A percentile compares a stretch with the other conserved stretches of the same genome.
phyloP scores from a whole-genome alignment of 2,329 filamentous ascomycete species.

The Arthroderma uncinatum region DNA sequence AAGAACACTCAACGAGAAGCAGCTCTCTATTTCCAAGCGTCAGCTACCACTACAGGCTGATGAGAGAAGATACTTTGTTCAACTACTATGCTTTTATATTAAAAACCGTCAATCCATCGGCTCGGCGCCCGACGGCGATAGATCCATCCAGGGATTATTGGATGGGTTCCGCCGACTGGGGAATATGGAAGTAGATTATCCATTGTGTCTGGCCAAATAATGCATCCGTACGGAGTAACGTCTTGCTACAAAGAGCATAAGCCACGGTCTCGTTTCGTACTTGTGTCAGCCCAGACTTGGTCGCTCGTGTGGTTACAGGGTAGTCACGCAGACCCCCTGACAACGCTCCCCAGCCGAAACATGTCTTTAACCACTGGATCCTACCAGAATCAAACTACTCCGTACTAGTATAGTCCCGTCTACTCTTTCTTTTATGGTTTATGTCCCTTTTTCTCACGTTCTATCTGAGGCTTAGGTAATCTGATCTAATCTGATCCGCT shows the following conservation, averaged over 20 bases:
- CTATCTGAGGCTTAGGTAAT: neutral
- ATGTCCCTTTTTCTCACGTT: too few relatives aligned
- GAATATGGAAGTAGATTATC: too few relatives aligned
- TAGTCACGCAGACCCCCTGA: too few relatives aligned
- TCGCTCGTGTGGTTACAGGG: neutral
- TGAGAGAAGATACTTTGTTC: too few relatives aligned
- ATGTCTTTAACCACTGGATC: neutral
- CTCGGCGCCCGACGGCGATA: neutral
- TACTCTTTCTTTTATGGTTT: neutral
- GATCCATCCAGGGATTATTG: neutral
- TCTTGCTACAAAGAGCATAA: neutral
- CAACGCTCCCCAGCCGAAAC: neutral
- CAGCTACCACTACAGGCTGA: too few relatives aligned
- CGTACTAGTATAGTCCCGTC: neutral
- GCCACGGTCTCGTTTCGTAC: neutral
- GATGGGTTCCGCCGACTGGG: neutral
- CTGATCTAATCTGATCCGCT: slow-evolving; percentile 14
- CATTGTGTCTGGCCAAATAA: neutral
- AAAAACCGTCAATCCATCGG: neutral
- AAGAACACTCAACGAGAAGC: too few relatives aligned
- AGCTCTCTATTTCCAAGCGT: too few relatives aligned
- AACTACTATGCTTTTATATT: neutral
- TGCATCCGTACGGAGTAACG: neutral
- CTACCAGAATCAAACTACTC: too few relatives aligned
- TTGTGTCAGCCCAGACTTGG: neutral